Percentiles rank a stretch among this genome's conserved stretches.
phyloP scores from a whole-genome alignment of 345 rosid species.

The Luvunga scandens region DNA sequence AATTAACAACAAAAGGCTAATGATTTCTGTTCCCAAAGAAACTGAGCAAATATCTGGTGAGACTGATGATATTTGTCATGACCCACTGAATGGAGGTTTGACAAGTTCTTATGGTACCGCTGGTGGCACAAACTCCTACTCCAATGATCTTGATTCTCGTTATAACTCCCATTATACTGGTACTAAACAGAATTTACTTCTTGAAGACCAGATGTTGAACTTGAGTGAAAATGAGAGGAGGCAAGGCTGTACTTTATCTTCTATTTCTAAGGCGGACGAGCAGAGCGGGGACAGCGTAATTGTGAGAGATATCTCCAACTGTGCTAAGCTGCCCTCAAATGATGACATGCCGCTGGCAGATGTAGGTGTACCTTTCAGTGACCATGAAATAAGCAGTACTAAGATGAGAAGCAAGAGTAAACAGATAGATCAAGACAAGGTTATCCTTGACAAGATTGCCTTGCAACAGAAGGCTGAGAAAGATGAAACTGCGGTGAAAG shows the following conservation, averaged over 20 bases:
- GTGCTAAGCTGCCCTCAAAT: conserved; percentile 27
- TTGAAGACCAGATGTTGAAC: conserved; percentile 22
- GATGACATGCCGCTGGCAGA: conserved; percentile 24
- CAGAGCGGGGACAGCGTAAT: conserved; percentile 18
- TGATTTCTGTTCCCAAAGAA: conserved; percentile 30
- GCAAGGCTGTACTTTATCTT: conserved; percentile 21
- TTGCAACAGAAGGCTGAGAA: conserved; percentile 40
- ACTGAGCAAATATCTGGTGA: conserved; percentile 1
- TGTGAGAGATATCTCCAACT: conserved; percentile 19
- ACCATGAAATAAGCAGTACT: conserved; percentile 30
- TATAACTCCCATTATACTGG: conserved; percentile 5
- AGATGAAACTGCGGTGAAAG: conserved; percentile 41
- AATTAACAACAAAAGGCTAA: conserved; percentile 40
- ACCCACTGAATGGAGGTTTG: not conserved
- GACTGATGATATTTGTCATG: conserved; percentile 17
- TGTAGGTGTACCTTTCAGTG: conserved; percentile 40
- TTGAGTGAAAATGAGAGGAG: conserved; percentile 12
- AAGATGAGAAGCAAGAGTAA: conserved; percentile 32
- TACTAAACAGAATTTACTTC: conserved; percentile 3
- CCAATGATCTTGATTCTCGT: conserved; percentile 17
- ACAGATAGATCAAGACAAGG: conserved; percentile 30
- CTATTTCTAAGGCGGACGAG: conserved; percentile 27
- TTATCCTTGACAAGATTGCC: conserved; percentile 31
- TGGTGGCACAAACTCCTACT: conserved; percentile 15
- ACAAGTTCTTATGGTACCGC: conserved; percentile 8